Evolutionary conservation across 2,329 filamentous ascomycete genomes (phyloP).

Genomic region (Apiospora pterosperma): DNA sequence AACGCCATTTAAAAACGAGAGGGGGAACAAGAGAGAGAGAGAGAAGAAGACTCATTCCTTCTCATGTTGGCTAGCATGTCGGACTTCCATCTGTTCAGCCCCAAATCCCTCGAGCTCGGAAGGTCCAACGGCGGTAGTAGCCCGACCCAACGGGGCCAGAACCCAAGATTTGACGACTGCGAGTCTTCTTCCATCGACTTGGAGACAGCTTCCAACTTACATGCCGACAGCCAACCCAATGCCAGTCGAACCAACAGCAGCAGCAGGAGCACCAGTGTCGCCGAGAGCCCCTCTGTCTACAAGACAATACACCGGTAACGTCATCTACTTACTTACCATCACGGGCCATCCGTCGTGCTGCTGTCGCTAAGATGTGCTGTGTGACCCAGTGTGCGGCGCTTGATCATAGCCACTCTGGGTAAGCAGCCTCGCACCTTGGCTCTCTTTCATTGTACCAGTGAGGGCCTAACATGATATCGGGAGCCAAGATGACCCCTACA

Average conservation of each 20-base stretch:
- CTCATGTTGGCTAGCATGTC: background rate
- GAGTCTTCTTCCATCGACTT: constrained; percentile 4
- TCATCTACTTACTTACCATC: background rate
- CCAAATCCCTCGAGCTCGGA: background rate
- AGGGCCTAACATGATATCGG: background rate
- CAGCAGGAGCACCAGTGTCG: background rate
- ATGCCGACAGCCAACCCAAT: background rate
- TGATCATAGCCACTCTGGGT: constrained; percentile 22
- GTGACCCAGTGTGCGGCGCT: constrained; percentile 17
- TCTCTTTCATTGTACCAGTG: background rate
- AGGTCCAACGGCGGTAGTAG: background rate
- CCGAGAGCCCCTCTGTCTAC: constrained; percentile 15
- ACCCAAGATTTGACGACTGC: background rate
- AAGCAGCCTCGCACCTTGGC: background rate
- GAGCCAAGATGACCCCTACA: constrained; percentile 37
- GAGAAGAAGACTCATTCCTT: too few relatives aligned
- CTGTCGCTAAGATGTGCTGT: background rate
- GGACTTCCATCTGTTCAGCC: background rate
- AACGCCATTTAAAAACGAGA: too few relatives aligned
- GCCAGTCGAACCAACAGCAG: background rate
- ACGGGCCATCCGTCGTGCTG: background rate
- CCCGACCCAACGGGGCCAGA: background rate
- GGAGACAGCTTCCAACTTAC: background rate
- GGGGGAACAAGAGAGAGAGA: too few relatives aligned
- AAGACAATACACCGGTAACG: constrained; percentile 24